These are phyloP conservation scores for Agaricus bisporus DNA, from an alignment of 768 basidiomycete genomes.

Conservation along the genomic window DNA sequence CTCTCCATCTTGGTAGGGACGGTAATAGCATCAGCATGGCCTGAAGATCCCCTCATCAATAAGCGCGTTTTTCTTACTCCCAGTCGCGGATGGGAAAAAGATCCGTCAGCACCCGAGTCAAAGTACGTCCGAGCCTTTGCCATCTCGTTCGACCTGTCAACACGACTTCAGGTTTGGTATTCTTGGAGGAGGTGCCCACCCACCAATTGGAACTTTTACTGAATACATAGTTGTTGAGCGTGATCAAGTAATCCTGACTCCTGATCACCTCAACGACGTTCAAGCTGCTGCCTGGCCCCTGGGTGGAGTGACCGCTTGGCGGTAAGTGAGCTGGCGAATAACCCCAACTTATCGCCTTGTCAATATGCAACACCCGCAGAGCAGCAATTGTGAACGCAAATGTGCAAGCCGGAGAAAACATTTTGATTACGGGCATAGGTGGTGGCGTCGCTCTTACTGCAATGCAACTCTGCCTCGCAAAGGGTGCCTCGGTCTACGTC, in stretches of 20 bases:
- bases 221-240: constrained; percentile 73
- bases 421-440: constrained; percentile 79
- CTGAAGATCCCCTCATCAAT: constrained; percentile 49
- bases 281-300: constrained; percentile 75
- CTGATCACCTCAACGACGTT: constrained; percentile 59
- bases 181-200: constrained; percentile 52
- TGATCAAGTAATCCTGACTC: constrained; percentile 58
- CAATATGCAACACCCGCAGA: neutral
- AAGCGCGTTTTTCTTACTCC: constrained; percentile 73
- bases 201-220: constrained; percentile 64
- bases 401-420: constrained; percentile 57
- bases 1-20: constrained; percentile 34
- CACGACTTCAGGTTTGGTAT: constrained; percentile 46
- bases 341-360: too few relatives aligned
- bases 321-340: constrained; percentile 35
- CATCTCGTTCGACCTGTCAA: neutral
- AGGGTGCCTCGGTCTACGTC: constrained; percentile 77
- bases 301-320: constrained; percentile 78
- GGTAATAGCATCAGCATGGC: constrained; percentile 51
- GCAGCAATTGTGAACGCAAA: constrained; percentile 44
- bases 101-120: constrained; percentile 61
- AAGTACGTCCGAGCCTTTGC: constrained; percentile 30
- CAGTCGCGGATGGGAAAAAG: constrained; percentile 67
- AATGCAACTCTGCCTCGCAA: constrained; percentile 69
- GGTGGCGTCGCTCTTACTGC: constrained; percentile 80